These are phyloP conservation scores for Cubamyces lactineus DNA, from an alignment of 768 basidiomycete genomes.

Conservation along the genomic window DNA sequence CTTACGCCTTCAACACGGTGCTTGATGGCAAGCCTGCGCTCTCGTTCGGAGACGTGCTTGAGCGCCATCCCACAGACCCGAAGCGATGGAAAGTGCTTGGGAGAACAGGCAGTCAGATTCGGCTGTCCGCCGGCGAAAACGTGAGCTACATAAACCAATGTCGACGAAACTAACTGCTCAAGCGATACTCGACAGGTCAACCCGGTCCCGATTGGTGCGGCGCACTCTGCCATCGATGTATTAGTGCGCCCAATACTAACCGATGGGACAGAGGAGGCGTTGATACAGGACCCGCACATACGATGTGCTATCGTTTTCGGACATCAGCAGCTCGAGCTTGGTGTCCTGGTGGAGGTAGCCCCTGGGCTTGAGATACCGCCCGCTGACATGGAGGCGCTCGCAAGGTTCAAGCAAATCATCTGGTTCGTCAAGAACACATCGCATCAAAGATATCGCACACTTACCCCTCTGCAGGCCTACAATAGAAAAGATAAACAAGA, in stretches of 20 bases:
- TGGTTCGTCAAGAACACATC: constrained; percentile 8
- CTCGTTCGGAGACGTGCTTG: constrained; percentile 47
- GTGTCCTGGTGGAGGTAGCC: constrained; percentile 32
- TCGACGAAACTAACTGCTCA: background rate
- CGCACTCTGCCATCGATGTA: background rate
- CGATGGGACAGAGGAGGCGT: constrained; percentile 37
- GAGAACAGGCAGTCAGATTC: constrained; percentile 44
- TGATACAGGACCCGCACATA: constrained; percentile 24
- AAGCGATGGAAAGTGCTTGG: constrained; percentile 37
- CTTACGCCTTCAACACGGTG: constrained; percentile 37
- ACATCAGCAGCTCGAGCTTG: constrained; percentile 25
- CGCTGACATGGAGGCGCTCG: constrained; percentile 7
- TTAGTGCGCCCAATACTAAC: too few relatives aligned
- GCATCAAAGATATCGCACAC: too few relatives aligned
- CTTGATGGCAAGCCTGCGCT: constrained; percentile 44
- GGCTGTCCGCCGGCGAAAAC: constrained; percentile 38
- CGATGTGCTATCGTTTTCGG: constrained; percentile 30
- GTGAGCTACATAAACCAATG: background rate
- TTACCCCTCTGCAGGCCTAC: constrained; percentile 35
- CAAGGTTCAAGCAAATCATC: constrained; percentile 14
- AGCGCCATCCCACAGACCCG: constrained; percentile 46
- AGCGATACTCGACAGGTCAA: constrained; percentile 34
- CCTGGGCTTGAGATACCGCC: constrained; percentile 6
- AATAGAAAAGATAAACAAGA: constrained; percentile 41
- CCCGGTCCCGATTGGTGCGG: constrained; percentile 38